Evolutionary conservation across 2,329 filamentous ascomycete species (phyloP), one percentile per base, ranked within the genome.

Genomic region (Dendryphion nanum): DNA sequence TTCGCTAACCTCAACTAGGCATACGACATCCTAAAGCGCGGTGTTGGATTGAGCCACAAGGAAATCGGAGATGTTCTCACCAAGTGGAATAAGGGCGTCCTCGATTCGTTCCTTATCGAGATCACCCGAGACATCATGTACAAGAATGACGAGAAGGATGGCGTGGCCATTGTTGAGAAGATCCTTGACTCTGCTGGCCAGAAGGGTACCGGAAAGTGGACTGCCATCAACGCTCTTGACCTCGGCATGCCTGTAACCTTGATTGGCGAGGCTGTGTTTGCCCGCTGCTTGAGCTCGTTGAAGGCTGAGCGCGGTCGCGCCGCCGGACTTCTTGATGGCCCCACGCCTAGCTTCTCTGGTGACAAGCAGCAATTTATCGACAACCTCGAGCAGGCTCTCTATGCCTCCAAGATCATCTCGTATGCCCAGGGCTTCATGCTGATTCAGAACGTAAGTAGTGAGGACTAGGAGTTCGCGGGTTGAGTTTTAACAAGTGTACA

Each of bases 381-480:
- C 57, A 90, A 98, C 72, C 87, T 98, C 36, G 93, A 98, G 80
- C 93, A 98, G 79, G 93, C 91, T 55, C 83, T 98, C 47, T 98
- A 98, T 68, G 93, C 93, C 55, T 97, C 91, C 65, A 98, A 98
- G 86, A 98, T 98, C 69, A 96, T 98, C 74, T 98, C 93, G 15
- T 98, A 98, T 70, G 89, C 93, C 53, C 93, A 98, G 77, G 93
- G 93, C 68, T 98, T 98, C 82, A 97, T 97, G 91, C 82, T 98
- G 66, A 97, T 98, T 82, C 91, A 97, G 77, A 86, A 95, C 75
- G 89, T 90, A 73, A 72, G 82, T 70, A 17, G 16, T 5, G 19
- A 19, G 28, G 21, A 6, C 3, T 8, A 10, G 16, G 6, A 33
- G 15, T 15, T 29, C 16, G 18, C 16, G 37, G 10, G 16, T n/a